Evolutionary conservation across 208 protist genomes (phyloP).

Genomic region (Leishmania guyanensis): DNA sequence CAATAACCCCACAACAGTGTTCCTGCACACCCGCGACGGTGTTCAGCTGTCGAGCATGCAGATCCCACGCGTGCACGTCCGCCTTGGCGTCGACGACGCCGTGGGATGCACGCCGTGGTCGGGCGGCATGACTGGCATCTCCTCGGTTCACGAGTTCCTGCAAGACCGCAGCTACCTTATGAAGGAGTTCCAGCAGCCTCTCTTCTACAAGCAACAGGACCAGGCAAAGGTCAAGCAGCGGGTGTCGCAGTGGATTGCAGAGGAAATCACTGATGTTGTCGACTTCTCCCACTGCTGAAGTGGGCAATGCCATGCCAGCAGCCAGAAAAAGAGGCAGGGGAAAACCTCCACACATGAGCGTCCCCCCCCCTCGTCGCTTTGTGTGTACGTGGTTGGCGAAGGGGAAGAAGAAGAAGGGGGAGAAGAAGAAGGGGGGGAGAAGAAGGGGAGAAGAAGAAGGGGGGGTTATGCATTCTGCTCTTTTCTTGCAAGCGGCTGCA

Average conservation of each 20-base stretch:
- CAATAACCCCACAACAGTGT: constrained; percentile 64
- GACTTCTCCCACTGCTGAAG: constrained; percentile 82
- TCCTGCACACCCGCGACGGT: constrained; percentile 65
- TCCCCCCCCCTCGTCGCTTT: neutral
- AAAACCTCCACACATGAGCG: neutral
- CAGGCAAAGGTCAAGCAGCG: constrained; percentile 67
- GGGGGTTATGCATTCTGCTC: neutral
- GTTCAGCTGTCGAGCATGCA: constrained; percentile 55
- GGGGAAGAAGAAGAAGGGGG: neutral
- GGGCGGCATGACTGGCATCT: constrained; percentile 64
- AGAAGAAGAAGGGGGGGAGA: neutral
- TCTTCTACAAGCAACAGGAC: constrained; percentile 90
- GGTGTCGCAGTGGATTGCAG: constrained; percentile 62
- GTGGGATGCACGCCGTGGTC: constrained; percentile 84
- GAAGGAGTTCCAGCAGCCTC: constrained; percentile 73
- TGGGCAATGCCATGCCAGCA: neutral
- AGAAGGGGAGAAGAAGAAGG: too few species aligned
- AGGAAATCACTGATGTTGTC: constrained; percentile 76
- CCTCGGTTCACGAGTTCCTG: constrained; percentile 79
- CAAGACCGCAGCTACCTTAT: constrained; percentile 80
- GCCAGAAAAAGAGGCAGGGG: neutral
- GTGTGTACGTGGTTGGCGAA: neutral
- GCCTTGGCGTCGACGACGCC: constrained; percentile 70
- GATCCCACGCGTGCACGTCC: constrained; percentile 74
- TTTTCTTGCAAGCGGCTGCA: neutral